phyloP scores from a whole-genome alignment of 371 early-diverging fungal genomes.

The Coemansia sp. region DNA sequence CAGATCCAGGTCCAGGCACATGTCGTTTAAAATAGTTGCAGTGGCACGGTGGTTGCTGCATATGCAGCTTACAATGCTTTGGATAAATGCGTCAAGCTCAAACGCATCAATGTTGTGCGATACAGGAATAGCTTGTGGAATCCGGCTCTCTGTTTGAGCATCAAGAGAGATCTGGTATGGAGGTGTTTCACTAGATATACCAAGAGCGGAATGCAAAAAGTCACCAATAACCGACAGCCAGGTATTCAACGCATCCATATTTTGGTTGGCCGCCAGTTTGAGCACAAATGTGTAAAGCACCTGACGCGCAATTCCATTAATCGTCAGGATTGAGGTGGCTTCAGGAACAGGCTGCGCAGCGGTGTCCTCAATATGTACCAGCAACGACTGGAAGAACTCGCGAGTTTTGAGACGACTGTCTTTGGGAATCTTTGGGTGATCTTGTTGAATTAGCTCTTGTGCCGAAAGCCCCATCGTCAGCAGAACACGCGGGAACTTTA shows the following conservation, averaged over 20 bases:
- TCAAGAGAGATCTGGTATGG: neutral
- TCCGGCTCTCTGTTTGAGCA: neutral
- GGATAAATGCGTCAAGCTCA: conserved; percentile 40
- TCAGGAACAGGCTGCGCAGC: conserved; percentile 10
- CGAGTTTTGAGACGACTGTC: conserved; percentile 11
- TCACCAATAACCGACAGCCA: conserved; percentile 29
- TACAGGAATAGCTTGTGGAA: conserved; percentile 6
- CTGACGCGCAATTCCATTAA: conserved; percentile 37
- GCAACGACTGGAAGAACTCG: conserved; percentile 19
- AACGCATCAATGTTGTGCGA: conserved; percentile 18
- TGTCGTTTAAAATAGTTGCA: conserved; percentile 22
- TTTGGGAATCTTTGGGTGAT: conserved; percentile 18
- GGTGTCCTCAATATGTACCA: conserved; percentile 5
- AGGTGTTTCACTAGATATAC: neutral
- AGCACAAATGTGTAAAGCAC: conserved; percentile 36
- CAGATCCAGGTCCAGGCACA: conserved; percentile 4
- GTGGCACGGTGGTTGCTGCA: conserved; percentile 9
- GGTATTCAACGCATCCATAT: conserved; percentile 26
- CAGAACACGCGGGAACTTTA: conserved; percentile 28
- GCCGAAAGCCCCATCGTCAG: conserved; percentile 38
- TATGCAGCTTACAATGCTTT: conserved; percentile 23
- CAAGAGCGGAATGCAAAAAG: conserved; percentile 13
- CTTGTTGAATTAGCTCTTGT: conserved; percentile 10
- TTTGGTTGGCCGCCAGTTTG: conserved; percentile 17
- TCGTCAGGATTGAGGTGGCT: conserved; percentile 9